A percentile compares a stretch with the other conserved stretches of the same genome.
phyloP scores from a whole-genome alignment of 2,329 filamentous ascomycete species.

The Diaporthe helianthi region DNA sequence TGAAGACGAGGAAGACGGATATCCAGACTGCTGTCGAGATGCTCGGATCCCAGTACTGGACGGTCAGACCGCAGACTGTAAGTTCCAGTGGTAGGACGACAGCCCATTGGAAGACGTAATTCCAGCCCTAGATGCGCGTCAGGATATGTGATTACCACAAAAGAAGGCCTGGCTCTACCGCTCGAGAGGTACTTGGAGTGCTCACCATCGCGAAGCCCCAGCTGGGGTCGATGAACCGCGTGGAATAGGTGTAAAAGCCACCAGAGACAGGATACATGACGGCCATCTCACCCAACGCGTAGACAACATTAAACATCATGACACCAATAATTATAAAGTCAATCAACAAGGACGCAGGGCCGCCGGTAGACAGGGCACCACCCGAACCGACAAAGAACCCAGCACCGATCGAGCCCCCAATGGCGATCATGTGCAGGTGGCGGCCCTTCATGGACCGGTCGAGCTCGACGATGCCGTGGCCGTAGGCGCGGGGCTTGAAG shows the following conservation, averaged over 20 bases:
- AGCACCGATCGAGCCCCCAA: slow-evolving; percentile 64
- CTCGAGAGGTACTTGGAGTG: slow-evolving; percentile 36
- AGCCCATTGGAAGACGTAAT: slow-evolving; percentile 57
- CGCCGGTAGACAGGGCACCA: slow-evolving; percentile 55
- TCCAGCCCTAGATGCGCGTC: slow-evolving; percentile 42
- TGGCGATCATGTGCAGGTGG: slow-evolving; percentile 61
- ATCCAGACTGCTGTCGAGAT: slow-evolving; percentile 60
- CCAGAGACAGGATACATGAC: slow-evolving; percentile 64
- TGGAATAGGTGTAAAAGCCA: slow-evolving; percentile 64
- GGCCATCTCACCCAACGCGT: slow-evolving; percentile 65
- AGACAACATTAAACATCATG: slow-evolving; percentile 69
- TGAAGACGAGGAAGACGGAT: slow-evolving; percentile 58
- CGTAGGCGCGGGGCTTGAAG: slow-evolving; percentile 48
- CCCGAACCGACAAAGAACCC: slow-evolving; percentile 69
- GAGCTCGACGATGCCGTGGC: slow-evolving; percentile 39
- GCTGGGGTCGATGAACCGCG: slow-evolving; percentile 63
- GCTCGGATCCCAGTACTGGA: slow-evolving; percentile 56
- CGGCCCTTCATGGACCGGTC: slow-evolving; percentile 53
- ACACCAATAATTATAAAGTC: slow-evolving; percentile 63
- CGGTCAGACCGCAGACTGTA: slow-evolving; percentile 56
- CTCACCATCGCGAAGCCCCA: slow-evolving; percentile 61
- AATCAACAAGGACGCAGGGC: slow-evolving; percentile 52
- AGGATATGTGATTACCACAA: not conserved
- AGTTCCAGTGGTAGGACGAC: slow-evolving; percentile 56
- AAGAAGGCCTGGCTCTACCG: not conserved